A percentile compares a stretch with the other conserved stretches of the same genome.
Evolutionary conservation across 805 yeast genomes (phyloP).

Genomic region (Peterozyma toletana): DNA sequence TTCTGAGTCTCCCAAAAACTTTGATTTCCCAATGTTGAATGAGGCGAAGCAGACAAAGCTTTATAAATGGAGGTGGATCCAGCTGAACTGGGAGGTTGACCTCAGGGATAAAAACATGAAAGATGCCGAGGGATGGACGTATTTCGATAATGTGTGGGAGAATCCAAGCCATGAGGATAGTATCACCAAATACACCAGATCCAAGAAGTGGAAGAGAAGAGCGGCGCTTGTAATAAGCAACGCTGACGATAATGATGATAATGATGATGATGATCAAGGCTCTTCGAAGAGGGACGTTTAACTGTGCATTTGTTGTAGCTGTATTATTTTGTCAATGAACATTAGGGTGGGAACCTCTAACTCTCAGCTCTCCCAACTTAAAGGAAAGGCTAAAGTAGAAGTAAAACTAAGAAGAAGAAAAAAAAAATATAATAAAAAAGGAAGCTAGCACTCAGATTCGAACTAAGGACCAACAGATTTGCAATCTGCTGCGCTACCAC

Average conservation of each 20-base stretch:
- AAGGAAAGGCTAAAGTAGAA: no score
- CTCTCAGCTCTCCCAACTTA: no score
- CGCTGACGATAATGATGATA: no score
- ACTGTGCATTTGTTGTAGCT: no score
- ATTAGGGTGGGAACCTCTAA: no score
- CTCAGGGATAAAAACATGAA: conserved; percentile 27
- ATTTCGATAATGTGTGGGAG: conserved; percentile 46
- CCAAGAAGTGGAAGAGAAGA: conserved; percentile 42
- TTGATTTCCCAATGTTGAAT: conserved; percentile 33
- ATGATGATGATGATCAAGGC: no score
- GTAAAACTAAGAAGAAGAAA: no score
- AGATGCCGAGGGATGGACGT: conserved; percentile 44
- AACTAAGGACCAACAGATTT: conserved; percentile 98
- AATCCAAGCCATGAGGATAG: conserved; percentile 33
- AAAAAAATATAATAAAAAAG: conserved; percentile 20
- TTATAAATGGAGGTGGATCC: conserved; percentile 54
- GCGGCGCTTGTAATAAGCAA: conserved; percentile 22
- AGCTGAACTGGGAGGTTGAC: conserved; percentile 43
- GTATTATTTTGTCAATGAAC: no score
- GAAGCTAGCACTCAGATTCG: conserved; percentile 88
- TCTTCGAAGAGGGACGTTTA: no score
- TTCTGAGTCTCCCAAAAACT: conserved; percentile 23
- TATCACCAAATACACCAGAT: conserved; percentile 41
- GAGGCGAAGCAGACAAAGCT: conserved; percentile 27
- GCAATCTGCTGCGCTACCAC: conserved; percentile 99